These are phyloP conservation scores for Daphne laureola DNA, from an alignment of 441 rosid genomes.

Conservation along the genomic window DNA sequence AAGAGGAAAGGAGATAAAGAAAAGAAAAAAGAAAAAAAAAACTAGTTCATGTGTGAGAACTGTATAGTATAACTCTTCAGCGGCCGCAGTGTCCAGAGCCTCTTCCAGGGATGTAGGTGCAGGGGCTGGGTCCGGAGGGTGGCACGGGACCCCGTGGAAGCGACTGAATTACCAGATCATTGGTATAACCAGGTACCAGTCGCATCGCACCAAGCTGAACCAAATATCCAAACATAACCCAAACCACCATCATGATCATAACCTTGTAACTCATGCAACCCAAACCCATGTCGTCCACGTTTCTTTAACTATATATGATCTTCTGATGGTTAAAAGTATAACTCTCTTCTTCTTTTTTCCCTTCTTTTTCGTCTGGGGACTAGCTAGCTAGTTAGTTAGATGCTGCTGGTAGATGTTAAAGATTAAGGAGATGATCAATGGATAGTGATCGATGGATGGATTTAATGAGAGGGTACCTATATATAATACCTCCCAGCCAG, in stretches of 20 bases:
- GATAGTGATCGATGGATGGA: neutral
- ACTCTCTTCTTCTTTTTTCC: too few species aligned
- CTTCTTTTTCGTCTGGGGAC: too few species aligned
- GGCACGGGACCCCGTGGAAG: conserved; percentile 11
- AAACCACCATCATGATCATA: conserved; percentile 11
- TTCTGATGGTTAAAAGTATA: too few species aligned
- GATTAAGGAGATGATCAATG: neutral
- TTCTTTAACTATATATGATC: too few species aligned
- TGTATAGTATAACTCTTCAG: too few species aligned
- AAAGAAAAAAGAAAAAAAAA: too few species aligned
- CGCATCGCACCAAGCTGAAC: conserved; percentile 26
- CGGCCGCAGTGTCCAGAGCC: conserved; percentile 11
- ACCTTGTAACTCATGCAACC: too few species aligned
- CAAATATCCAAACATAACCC: conserved; percentile 15
- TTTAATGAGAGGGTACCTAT: neutral
- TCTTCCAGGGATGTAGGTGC: conserved; percentile 17
- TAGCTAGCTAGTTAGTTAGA: too few species aligned
- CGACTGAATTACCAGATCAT: conserved; percentile 11
- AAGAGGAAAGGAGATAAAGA: neutral
- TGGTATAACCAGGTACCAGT: conserved; percentile 1
- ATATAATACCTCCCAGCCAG: neutral
- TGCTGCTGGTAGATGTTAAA: too few species aligned
- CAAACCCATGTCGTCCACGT: too few species aligned
- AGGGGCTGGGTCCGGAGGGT: conserved; percentile 12
- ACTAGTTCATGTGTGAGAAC: too few species aligned